Evolutionary conservation across 495 filamentous ascomycete species (phyloP), one percentile per base, ranked within the genome.

Genomic region (Terfezia claveryi): DNA sequence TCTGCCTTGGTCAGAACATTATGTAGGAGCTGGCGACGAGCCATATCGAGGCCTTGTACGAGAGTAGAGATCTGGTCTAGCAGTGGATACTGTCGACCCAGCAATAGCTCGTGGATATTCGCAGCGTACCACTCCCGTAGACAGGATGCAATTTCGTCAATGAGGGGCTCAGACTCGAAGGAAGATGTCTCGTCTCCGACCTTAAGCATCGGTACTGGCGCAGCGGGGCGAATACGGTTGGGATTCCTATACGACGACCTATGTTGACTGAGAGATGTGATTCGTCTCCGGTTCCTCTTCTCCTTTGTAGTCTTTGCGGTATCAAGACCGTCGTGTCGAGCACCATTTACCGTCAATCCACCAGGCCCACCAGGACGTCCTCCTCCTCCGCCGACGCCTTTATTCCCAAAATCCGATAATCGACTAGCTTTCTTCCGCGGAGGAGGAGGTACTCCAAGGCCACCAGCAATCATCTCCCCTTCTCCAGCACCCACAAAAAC

Each of bases 51-150:
- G 27, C 81, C 77, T 49, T 80, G 76, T 23, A 95, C 78, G 57
- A 96, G 71, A 38, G 74, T 73, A 16, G 85, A 83, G 66, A 95
- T 78, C 54, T 83, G 80, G 58, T 92, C 86, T 38, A 96, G 74
- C 52, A 80, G 72, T 38, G 73, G 69, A 70, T 99, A 96, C 62
- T 85, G 78, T 50, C 84, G 75, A 44, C 76, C 76, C 11, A 99
- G 75, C 2, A 96, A 72, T n/a, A 95, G 70, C 67, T 94, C 88
- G 67, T 96, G 92, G 49, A 98, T 75, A 63, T 94, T 93, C 12
- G 85, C 93, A 16, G 88, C 91, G 67, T 99, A 88, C 91, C 91
- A 99, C 72, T 99, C 91, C 27, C 89, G 78, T 36, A 99, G 69
- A 65, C 89, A 96, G 8, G 86, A 93, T 16, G 88, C 87, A 64